Evolutionary conservation across 352 stramenopile genomes (phyloP), one percentile per base, ranked within the genome.

Genomic region (Phytophthora uliginosa): DNA sequence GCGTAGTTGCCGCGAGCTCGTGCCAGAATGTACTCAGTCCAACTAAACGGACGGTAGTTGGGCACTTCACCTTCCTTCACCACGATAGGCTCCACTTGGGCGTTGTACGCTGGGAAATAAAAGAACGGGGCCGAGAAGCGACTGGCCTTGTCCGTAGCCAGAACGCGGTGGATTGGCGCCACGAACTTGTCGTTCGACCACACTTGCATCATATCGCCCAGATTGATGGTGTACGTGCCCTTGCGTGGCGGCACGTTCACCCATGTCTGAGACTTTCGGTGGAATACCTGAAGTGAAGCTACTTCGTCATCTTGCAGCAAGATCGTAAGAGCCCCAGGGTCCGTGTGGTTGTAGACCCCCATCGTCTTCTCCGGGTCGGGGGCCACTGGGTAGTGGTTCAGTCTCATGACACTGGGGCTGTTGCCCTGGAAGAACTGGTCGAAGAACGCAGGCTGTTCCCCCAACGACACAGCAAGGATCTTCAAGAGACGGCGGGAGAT

Each of bases 1-100:
- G 89, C 93, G 67, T 97, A 95, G 78, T 98, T 92, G 50, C 96
- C 94, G 33, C 92, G 86, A 83, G 98, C 97, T 22, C 95, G 88
- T 45, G 91, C 66, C 42, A 86, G 78, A 48, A 93, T 85, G 73
- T 96, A 99, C 59, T 98, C 93, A 33, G 87, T 88, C 89, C 92
- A 99, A 24, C 85, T 87, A n/a, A 97, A 81, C 22, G 90, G 69
- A 7, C 86, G 75, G 72, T 98, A 98, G 33, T 74, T 79, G 0
- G 84, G 64, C 55, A 65, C 72, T 3, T 86, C 73, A 4, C 48
- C 69, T 10, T 68, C 76, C 10, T 72, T 65, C n/a, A 83, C 62
- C 28, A 90, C 59, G 65, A 98, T 79, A 1, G 93, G 93, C 61
- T 85, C 31, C 26, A 98, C 79, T 7, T 79, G 61, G 4, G 85